A percentile compares a stretch with the other conserved stretches of the same genome.
Conservation (phyloP, 306 rosid genomes). For the Vachellia collinsii region DNA sequence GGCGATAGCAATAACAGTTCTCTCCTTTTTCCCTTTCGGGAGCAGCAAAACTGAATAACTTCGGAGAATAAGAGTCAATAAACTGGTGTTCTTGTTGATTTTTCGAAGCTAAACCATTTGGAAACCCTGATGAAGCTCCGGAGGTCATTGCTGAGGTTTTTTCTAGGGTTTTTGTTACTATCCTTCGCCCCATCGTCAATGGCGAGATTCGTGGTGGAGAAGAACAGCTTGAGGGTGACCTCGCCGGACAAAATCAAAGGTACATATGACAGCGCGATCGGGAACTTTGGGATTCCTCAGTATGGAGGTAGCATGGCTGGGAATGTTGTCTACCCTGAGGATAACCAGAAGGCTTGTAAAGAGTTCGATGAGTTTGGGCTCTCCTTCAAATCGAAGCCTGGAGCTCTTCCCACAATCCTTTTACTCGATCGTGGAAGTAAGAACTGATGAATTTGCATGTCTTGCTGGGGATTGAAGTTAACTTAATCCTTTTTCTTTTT, state of each 20-base stretch:
- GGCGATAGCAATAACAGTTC: neutral
- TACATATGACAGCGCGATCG: conserved; percentile 86
- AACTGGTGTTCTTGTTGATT: conserved; percentile 30
- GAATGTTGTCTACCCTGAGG: conserved; percentile 75
- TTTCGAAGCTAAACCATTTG: conserved; percentile 33
- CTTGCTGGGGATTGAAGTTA: neutral
- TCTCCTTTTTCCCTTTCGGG: neutral
- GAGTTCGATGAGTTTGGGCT: conserved; percentile 74
- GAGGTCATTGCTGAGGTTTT: conserved; percentile 46
- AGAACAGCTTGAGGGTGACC: conserved; percentile 91
- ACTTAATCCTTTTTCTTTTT: neutral
- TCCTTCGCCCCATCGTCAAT: conserved; percentile 48
- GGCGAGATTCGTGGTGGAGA: conserved; percentile 94
- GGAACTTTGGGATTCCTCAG: conserved; percentile 97
- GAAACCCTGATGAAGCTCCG: conserved; percentile 57
- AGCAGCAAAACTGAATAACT: neutral
- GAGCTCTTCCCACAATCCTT: conserved; percentile 89
- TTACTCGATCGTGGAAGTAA: conserved; percentile 97
- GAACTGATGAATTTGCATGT: conserved; percentile 31
- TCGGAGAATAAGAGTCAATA: conserved; percentile 14
- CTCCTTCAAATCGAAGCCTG: conserved; percentile 71
- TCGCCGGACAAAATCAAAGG: conserved; percentile 89
- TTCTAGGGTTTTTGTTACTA: conserved; percentile 74
- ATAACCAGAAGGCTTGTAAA: conserved; percentile 85
- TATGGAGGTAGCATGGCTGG: conserved; percentile 99